Conservation (phyloP, 441 rosid genomes). For the Arabidopsis lyrata region DNA sequence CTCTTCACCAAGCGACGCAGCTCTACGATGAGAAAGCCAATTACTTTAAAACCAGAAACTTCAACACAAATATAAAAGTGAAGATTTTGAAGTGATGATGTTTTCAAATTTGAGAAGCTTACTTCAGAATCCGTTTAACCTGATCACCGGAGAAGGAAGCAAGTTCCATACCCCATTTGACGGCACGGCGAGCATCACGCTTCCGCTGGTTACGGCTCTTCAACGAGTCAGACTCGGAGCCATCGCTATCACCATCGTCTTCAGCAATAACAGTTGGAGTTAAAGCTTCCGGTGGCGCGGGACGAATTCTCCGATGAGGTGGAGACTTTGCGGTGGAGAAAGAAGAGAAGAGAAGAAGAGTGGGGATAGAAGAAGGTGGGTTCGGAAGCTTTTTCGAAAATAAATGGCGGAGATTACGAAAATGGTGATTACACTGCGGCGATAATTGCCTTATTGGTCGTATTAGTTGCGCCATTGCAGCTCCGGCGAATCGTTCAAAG, state of each 20-base stretch:
- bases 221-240: slow-evolving; percentile 56
- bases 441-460: slow-evolving; percentile 70
- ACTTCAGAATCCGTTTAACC: slow-evolving; percentile 74
- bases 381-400: slow-evolving; percentile 22
- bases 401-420: slow-evolving; percentile 39
- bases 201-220: slow-evolving; percentile 85
- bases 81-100: background rate
- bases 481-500: slow-evolving; percentile 8
- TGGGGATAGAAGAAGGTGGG: slow-evolving; percentile 30
- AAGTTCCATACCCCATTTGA: slow-evolving; percentile 81
- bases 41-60: slow-evolving; percentile 1
- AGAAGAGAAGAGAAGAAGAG: slow-evolving; percentile 27
- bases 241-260: slow-evolving; percentile 46
- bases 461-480: slow-evolving; percentile 59
- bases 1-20: slow-evolving; percentile 69
- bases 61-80: slow-evolving; percentile 3
- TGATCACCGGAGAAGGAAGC: slow-evolving; percentile 73
- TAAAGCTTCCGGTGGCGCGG: slow-evolving; percentile 42
- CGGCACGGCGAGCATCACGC: slow-evolving; percentile 87
- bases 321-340: slow-evolving; percentile 43
- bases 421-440: slow-evolving; percentile 48
- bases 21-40: slow-evolving; percentile 41
- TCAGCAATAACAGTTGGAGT: slow-evolving; percentile 44
- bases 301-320: slow-evolving; percentile 47
- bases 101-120: background rate